phyloP scores from a whole-genome alignment of 108 stramenopile species.

The Nannochloropsis granulata region DNA sequence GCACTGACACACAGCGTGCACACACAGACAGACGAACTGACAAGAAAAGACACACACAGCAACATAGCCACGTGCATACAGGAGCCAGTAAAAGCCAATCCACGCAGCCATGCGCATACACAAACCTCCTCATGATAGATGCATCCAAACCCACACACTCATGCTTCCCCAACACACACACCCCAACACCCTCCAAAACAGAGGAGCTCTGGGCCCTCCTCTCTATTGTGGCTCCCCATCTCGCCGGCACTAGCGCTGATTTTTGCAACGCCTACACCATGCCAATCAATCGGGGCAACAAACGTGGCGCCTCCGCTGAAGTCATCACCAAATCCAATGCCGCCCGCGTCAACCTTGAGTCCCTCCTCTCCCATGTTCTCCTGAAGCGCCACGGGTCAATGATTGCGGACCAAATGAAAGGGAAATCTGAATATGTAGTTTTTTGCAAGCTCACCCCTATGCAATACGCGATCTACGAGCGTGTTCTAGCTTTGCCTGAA shows the following conservation, averaged over 20 bases:
- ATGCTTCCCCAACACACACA: neutral
- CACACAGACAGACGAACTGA: no score
- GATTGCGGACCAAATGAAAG: neutral
- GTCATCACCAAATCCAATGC: neutral
- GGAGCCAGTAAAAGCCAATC: no score
- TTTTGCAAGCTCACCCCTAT: conserved; percentile 23
- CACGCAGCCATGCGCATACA: no score
- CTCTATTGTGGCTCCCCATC: neutral
- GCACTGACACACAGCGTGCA: no score
- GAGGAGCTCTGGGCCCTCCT: neutral
- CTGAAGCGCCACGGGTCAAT: neutral
- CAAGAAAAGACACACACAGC: no score
- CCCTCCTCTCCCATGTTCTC: neutral
- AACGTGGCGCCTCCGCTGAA: neutral
- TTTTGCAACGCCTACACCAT: neutral
- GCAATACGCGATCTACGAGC: conserved; percentile 14
- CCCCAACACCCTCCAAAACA: neutral
- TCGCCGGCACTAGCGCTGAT: neutral
- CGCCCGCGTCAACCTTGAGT: neutral
- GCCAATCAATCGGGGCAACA: neutral
- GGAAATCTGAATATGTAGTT: conserved; percentile 31
- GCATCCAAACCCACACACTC: neutral
- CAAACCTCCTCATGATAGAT: no score
- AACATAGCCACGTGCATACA: no score
- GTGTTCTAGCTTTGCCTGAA: conserved; percentile 19